Percentiles rank a stretch among this genome's conserved stretches.
Evolutionary conservation across 164 flowering plant species (phyloP).

Genomic region (Saururus chinensis): DNA sequence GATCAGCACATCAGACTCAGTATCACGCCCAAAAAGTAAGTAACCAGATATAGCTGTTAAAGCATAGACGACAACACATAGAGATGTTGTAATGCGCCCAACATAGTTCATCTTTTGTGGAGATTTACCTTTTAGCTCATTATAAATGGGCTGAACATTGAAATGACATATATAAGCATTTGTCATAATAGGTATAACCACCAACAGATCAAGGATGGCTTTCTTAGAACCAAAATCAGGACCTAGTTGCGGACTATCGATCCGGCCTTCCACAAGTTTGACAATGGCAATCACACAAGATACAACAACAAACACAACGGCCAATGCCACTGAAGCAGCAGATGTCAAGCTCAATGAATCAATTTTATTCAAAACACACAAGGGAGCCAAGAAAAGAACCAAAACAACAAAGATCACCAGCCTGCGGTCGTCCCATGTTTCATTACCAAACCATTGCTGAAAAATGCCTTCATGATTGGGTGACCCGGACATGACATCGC

Average conservation of each 20-base stretch:
- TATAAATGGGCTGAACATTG: slow-evolving; percentile 92
- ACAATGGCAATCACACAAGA: slow-evolving; percentile 46
- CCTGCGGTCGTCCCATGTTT: slow-evolving; percentile 81
- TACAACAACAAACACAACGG: slow-evolving; percentile 78
- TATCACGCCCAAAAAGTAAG: slow-evolving; percentile 70
- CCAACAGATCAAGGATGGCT: slow-evolving; percentile 54
- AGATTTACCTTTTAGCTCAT: slow-evolving; percentile 78
- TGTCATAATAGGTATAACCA: slow-evolving; percentile 90
- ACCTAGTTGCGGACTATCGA: slow-evolving; percentile 57
- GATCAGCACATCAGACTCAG: slow-evolving; percentile 79
- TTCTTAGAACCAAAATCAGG: slow-evolving; percentile 76
- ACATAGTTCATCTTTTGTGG: slow-evolving; percentile 84
- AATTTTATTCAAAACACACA: slow-evolving; percentile 72
- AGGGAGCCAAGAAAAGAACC: slow-evolving; percentile 74
- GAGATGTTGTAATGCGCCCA: slow-evolving; percentile 66
- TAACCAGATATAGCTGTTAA: slow-evolving; percentile 73
- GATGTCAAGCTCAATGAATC: slow-evolving; percentile 90
- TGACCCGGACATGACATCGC: slow-evolving; percentile 95
- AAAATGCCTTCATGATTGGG: slow-evolving; percentile 69
- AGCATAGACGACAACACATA: slow-evolving; percentile 68
- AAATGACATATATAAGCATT: slow-evolving; percentile 93
- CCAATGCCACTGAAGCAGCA: slow-evolving; percentile 92
- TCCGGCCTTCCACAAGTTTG: slow-evolving; percentile 70
- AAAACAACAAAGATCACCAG: slow-evolving; percentile 51
- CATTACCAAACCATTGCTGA: slow-evolving; percentile 83